Conservation (phyloP, 176 grass and related monocot genomes). For the Panicum miliaceum region DNA sequence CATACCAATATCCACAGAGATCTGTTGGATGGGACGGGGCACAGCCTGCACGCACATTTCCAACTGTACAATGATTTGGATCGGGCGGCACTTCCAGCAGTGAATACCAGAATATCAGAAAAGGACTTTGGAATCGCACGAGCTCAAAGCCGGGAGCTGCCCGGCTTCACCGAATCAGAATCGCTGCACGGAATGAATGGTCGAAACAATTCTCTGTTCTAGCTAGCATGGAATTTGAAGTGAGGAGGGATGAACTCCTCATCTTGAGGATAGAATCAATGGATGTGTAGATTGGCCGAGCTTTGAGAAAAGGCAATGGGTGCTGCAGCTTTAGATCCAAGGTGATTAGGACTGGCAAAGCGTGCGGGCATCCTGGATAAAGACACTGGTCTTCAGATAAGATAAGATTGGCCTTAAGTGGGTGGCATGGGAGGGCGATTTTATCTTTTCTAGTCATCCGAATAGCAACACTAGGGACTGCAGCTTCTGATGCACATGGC, state of each 20-base stretch:
- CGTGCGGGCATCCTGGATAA: conserved; percentile 25
- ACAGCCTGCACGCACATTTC: not conserved
- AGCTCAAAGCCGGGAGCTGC: not conserved
- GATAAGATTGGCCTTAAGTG: conserved; percentile 51
- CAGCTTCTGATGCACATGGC: not conserved
- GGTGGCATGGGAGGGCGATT: conserved; percentile 16
- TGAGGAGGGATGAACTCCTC: not conserved
- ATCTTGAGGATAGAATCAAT: conserved; percentile 11
- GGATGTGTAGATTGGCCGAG: conserved; percentile 29
- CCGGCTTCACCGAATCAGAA: conserved; percentile 22
- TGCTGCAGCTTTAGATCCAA: conserved; percentile 38
- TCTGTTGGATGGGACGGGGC: conserved; percentile 20
- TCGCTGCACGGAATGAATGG: conserved; percentile 32
- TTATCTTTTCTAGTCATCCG: conserved; percentile 13
- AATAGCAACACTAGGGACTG: not conserved
- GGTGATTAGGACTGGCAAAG: conserved; percentile 39
- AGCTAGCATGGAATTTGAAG: not conserved
- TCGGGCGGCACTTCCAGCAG: conserved; percentile 16
- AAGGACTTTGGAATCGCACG: not conserved
- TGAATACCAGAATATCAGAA: conserved; percentile 20
- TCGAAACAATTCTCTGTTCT: not conserved
- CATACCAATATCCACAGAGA: conserved; percentile 28
- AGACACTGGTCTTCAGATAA: conserved; percentile 48
- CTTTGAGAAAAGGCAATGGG: conserved; percentile 11
- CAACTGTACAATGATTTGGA: conserved; percentile 2